phyloP scores from a whole-genome alignment of 202 grass and related monocot genomes.

The Elaeis oleifera region DNA sequence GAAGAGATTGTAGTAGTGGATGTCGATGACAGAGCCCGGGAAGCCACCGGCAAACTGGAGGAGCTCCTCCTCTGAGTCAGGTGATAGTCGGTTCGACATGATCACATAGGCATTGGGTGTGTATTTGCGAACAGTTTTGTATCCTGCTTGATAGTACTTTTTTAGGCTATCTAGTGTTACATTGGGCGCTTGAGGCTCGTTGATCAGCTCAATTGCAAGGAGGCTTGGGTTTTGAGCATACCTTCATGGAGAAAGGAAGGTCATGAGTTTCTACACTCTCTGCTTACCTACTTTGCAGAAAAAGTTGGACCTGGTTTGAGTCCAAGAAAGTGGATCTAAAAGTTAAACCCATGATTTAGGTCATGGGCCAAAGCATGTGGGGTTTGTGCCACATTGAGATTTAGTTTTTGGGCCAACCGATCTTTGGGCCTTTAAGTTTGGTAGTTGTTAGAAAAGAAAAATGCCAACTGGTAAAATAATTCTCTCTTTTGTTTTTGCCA shows the following conservation, averaged over 20 bases:
- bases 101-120: slow-evolving; percentile 39
- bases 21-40: slow-evolving; percentile 34
- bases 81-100: slow-evolving; percentile 45
- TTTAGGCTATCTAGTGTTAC: slow-evolving; percentile 32
- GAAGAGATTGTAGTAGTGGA: slow-evolving; percentile 55
- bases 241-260: slow-evolving; percentile 7
- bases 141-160: slow-evolving; percentile 50
- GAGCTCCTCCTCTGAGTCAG: slow-evolving; percentile 30
- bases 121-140: slow-evolving; percentile 38
- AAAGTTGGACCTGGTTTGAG: too few species aligned
- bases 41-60: slow-evolving; percentile 29
- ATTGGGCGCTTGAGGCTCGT: slow-evolving; percentile 36
- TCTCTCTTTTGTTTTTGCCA: too few species aligned
- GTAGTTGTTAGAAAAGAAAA: too few species aligned
- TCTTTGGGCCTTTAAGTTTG: too few species aligned
- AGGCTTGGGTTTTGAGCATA: slow-evolving; percentile 31
- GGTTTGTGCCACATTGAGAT: too few species aligned
- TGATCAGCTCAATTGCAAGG: slow-evolving; percentile 50
- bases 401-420: too few species aligned
- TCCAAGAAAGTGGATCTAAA: too few species aligned
- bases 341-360: too few species aligned
- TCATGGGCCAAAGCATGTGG: too few species aligned
- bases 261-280: too few species aligned
- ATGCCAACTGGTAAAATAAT: too few species aligned
- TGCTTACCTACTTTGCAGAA: too few species aligned